These are phyloP conservation scores for Boletus sp. DNA, from an alignment of 768 basidiomycete genomes.

Conservation along the genomic window DNA sequence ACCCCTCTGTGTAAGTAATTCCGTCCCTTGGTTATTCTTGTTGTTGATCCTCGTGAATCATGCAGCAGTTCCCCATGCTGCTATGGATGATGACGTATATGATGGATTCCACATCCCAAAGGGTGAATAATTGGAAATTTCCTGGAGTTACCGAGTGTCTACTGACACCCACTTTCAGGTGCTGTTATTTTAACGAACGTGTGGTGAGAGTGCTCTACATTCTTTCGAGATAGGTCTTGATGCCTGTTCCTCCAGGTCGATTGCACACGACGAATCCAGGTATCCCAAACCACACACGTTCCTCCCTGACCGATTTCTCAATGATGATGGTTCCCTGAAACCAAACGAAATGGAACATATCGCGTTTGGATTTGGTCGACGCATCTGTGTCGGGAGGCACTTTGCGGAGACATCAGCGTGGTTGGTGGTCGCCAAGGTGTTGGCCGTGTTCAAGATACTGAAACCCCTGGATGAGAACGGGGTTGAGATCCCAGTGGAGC, in stretches of 20 bases:
- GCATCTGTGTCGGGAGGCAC: slow-evolving; percentile 16
- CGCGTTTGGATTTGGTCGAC: slow-evolving; percentile 22
- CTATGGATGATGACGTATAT: slow-evolving; percentile 16
- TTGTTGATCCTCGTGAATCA: background rate
- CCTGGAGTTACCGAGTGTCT: background rate
- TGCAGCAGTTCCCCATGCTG: slow-evolving; percentile 10
- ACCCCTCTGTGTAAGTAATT: slow-evolving; percentile 4
- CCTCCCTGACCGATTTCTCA: background rate
- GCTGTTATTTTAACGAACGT: slow-evolving; percentile 25
- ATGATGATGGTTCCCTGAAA: background rate
- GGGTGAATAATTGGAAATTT: slow-evolving; percentile 7
- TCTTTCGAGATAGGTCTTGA: background rate
- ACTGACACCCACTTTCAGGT: background rate
- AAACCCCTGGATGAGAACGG: background rate
- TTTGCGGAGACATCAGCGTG: slow-evolving; percentile 9
- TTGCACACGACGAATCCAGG: background rate
- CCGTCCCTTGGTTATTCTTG: background rate
- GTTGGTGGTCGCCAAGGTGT: background rate
- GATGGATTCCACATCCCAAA: slow-evolving; percentile 39
- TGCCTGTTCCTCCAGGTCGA: background rate
- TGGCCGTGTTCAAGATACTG: background rate
- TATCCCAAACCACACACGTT: background rate
- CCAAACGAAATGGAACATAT: slow-evolving; percentile 1
- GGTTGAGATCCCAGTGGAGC: slow-evolving; percentile 2
- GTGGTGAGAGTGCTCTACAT: slow-evolving; percentile 19